Evolutionary conservation across 2,329 filamentous ascomycete genomes (phyloP).

Genomic region (Geosmithia flava): DNA sequence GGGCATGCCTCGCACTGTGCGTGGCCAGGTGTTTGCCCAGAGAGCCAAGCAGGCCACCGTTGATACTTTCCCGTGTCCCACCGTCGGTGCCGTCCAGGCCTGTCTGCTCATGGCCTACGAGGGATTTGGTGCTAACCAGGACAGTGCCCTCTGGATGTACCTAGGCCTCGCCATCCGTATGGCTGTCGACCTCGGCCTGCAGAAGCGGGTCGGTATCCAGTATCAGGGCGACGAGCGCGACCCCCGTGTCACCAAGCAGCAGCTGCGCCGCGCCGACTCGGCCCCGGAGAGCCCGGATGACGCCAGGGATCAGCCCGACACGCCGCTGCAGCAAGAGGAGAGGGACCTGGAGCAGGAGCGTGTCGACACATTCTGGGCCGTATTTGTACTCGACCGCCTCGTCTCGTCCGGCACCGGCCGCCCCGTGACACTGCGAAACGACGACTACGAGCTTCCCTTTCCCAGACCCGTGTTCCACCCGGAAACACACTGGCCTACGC

Average conservation of each 20-base stretch:
- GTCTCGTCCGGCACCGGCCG: conserved; percentile 81
- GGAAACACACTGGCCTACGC: conserved; percentile 57
- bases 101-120: conserved; percentile 78
- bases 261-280: conserved; percentile 22
- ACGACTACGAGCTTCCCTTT: conserved; percentile 73
- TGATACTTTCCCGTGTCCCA: conserved; percentile 73
- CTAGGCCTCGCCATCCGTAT: conserved; percentile 76
- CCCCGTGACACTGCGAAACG: conserved; percentile 71
- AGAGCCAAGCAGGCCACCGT: conserved; percentile 73
- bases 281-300: conserved; percentile 21
- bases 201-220: conserved; percentile 65
- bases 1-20: conserved; percentile 46
- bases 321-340: conserved; percentile 36
- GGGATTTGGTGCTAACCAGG: conserved; percentile 77
- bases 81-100: conserved; percentile 72
- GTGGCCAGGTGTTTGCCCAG: conserved; percentile 67
- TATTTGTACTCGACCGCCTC: conserved; percentile 77
- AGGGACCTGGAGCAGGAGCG: conserved; percentile 66
- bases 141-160: conserved; percentile 91
- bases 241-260: conserved; percentile 32
- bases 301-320: conserved; percentile 26
- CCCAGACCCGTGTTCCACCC: conserved; percentile 37
- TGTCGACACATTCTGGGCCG: conserved; percentile 80
- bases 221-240: conserved; percentile 40
- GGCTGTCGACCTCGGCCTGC: conserved; percentile 68